A percentile compares a stretch with the other conserved stretches of the same genome.
Conservation (phyloP, 1,284 basidiomycete species). For the Cutaneotrichosporon curvatum region DNA sequence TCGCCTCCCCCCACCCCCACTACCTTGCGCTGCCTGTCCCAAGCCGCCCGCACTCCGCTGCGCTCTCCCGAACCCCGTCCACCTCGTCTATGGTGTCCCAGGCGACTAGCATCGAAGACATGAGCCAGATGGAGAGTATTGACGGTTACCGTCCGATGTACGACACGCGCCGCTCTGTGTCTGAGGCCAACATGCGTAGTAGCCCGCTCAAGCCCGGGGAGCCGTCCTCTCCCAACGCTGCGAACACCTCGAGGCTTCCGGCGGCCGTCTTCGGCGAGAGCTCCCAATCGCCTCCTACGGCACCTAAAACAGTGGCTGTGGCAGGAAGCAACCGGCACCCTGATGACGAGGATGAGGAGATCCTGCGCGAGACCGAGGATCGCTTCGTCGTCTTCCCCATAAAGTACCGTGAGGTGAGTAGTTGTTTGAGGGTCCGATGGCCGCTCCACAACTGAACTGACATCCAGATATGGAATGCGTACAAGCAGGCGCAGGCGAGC, state of each 20-base stretch:
- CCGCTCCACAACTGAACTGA: conserved; percentile 1
- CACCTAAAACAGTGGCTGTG: not conserved
- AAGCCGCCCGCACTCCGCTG: not conserved
- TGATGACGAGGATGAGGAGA: conserved; percentile 62
- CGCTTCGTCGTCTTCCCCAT: conserved; percentile 88
- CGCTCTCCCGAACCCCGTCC: not conserved
- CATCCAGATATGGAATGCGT: conserved; percentile 84
- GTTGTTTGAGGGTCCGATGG: conserved; percentile 56
- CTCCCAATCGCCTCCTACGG: too few relatives aligned
- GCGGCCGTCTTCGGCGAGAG: too few relatives aligned
- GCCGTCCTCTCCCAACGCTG: too few relatives aligned
- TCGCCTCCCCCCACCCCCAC: conserved; percentile 1
- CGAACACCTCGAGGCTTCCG: too few relatives aligned
- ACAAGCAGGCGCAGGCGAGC: conserved; percentile 60
- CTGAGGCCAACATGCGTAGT: not conserved
- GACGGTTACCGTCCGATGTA: not conserved
- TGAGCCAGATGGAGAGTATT: not conserved
- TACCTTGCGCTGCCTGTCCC: not conserved
- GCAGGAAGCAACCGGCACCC: not conserved
- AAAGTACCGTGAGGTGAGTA: conserved; percentile 65
- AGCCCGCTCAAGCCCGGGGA: not conserved
- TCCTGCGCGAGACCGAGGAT: conserved; percentile 62
- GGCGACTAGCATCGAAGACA: conserved; percentile 1
- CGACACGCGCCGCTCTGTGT: not conserved
- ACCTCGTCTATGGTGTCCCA: not conserved